Base-by-base conservation (phyloP, 2,329 filamentous ascomycete genomes). In the Thyridium curvatum region DNA sequence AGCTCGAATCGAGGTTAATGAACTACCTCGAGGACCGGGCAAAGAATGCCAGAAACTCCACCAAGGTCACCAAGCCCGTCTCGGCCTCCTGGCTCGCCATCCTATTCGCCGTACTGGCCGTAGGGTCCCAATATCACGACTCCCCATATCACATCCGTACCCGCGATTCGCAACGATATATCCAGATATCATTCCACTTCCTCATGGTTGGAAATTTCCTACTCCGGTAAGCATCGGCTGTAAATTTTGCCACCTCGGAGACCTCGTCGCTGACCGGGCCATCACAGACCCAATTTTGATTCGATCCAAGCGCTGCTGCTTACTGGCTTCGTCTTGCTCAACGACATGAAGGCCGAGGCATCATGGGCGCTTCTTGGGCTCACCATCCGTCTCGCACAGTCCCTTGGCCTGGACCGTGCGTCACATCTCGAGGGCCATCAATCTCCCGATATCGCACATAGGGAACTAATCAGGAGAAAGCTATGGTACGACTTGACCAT, bases 341-440 rank as follows among this genome's bases (percentile, higher is more conserved):
- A 83, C 47, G 79, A 83, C 42, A 83, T 83, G 79, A 82, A 82
- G 51, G 78, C 79, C 2, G 79, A 83, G 50, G 79, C 77, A 0
- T 82, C 79, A 0, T 83, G 79, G 79, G 78, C 78, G 0, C 55
- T 83, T 38, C 69, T 80, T 37, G 79, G 78, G 1, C 67, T 82
- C 33, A 81, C 78, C 0, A 81, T 77, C 44, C 70, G 79, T 18
- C 65, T 83, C n/a, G 79, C 79, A 0, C 77, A 82, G 51, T 81
- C 78, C 1, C 62, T 83, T 2, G 79, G 79, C 4, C 61, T 83
- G 10, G 79, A 83, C 50, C 65, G 73, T 8, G 55, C 65, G 16
- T 64, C 61, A 10, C 55, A 60, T 1, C 56, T 62, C 14, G 71
- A 75, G n/a, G 60, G 59, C 18, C 59, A 61, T 3, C 71, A 72